Base-by-base conservation (phyloP, 2,329 filamentous ascomycete genomes). In the Furcasterigmium sp. region DNA sequence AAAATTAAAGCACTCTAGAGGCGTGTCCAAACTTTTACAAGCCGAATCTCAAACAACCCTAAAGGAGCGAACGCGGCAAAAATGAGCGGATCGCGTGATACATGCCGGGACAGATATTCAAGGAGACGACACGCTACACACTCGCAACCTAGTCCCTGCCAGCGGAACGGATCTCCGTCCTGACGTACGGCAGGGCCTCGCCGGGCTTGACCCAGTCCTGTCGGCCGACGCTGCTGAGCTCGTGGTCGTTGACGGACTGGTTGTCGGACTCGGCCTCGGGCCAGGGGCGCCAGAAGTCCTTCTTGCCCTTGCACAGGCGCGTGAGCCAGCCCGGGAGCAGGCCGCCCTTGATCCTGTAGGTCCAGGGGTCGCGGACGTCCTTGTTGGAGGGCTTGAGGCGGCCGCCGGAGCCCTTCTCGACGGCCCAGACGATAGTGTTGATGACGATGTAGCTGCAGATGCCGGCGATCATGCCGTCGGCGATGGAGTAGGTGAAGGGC, bases 401-500 rank as follows among this genome's bases (percentile, higher is more conserved):
- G 35, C 87, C 87, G 2, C 80, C 72, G 0, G 80, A 84, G 4
- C 66, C 65, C 57, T 79, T 73, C 61, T 85, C 81, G 52, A 94
- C 63, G 38, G 85, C 45, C 78, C 78, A 91, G 10, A 87, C 81
- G 13, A 75, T 57, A 0, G 73, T 78, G 65, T 95, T 94, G 64
- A 95, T 75, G 50, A 85, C 58, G 37, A 84, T 83, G 63, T 94
- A 94, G 30, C 80, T 80, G 56, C 84, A 73, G 55, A 94, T 85
- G 42, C 88, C 87, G 2, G 78, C 86, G 53, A 94, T 94, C n/a
- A 95, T 73, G 37, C 89, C 89, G 57, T 94, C 87, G 11, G 89
- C 87, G 56, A 94, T 93, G 35, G 82, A 87, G 70, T 93, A 95
- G 2, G 86, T 90, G 65, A 94, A 93, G 0, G 89, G 88, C 89